phyloP scores from a whole-genome alignment of 2,329 filamentous ascomycete species.

The Ploettnerulaceae sp. region DNA sequence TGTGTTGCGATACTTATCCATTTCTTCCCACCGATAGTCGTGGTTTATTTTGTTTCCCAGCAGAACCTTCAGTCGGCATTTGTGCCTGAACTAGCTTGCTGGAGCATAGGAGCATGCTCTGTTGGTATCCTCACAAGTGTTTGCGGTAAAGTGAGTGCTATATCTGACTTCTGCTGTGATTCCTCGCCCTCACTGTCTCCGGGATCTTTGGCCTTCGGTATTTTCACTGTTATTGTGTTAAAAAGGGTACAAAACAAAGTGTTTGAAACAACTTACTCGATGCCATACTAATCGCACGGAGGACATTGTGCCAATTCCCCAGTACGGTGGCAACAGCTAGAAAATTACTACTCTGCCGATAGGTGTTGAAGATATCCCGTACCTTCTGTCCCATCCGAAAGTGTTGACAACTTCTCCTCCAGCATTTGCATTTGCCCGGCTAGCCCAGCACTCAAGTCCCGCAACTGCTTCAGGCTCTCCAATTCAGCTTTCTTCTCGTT shows the following conservation, averaged over 20 bases:
- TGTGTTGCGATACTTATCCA: too few species aligned
- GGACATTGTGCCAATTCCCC: slow-evolving; percentile 82
- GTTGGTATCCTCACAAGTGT: slow-evolving; percentile 82
- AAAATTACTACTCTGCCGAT: background rate
- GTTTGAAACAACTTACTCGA: slow-evolving; percentile 53
- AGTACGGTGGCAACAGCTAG: slow-evolving; percentile 78
- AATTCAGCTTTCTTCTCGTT: slow-evolving; percentile 83
- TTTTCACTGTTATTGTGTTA: slow-evolving; percentile 51
- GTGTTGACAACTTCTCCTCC: slow-evolving; percentile 69
- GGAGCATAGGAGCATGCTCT: slow-evolving; percentile 63
- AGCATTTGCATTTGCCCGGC: slow-evolving; percentile 79
- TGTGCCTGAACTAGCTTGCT: slow-evolving; percentile 33
- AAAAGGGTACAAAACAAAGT: slow-evolving; percentile 6
- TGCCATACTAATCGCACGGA: slow-evolving; percentile 81
- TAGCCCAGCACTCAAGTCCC: slow-evolving; percentile 72
- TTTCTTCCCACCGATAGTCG: too few species aligned
- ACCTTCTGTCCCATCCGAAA: slow-evolving; percentile 81
- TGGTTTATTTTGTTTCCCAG: slow-evolving; percentile 4
- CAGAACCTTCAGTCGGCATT: slow-evolving; percentile 13
- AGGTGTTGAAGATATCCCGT: slow-evolving; percentile 6
- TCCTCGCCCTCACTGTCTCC: slow-evolving; percentile 39
- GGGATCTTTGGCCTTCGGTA: slow-evolving; percentile 53
- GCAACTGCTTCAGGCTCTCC: slow-evolving; percentile 70
- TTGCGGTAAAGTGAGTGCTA: slow-evolving; percentile 59
- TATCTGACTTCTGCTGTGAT: slow-evolving; percentile 36